These are phyloP conservation scores for Yamadazyma atlantica DNA, from an alignment of 1,139 yeast genomes.

Conservation along the genomic window DNA sequence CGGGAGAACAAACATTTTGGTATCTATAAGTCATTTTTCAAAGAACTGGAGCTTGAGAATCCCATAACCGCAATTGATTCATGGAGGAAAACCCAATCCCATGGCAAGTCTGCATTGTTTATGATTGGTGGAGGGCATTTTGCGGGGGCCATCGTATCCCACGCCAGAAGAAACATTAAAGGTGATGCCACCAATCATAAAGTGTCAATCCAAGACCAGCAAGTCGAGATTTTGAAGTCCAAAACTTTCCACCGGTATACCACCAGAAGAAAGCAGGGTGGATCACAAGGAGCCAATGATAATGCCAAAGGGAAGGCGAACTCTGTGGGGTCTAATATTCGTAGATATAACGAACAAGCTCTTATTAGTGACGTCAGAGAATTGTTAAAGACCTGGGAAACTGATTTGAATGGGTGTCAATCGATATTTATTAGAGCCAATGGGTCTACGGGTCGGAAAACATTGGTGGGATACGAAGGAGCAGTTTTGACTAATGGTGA, in stretches of 20 bases:
- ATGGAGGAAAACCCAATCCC: constrained; percentile 25
- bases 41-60: constrained; percentile 23
- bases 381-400: constrained; percentile 64
- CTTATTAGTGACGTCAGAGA: constrained; percentile 74
- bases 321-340: constrained; percentile 89
- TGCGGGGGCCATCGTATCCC: constrained; percentile 91
- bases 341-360: constrained; percentile 89
- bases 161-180: constrained; percentile 54
- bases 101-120: constrained; percentile 64
- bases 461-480: constrained; percentile 66
- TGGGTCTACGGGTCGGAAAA: constrained; percentile 66
- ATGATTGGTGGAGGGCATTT: constrained; percentile 99
- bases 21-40: constrained; percentile 66
- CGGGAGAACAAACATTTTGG: constrained; percentile 57
- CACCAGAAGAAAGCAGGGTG: constrained; percentile 96
- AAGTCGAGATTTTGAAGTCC: constrained; percentile 65
- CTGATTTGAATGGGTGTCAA: constrained; percentile 56
- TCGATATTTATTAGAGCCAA: constrained; percentile 82
- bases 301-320: constrained; percentile 93
- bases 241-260: constrained; percentile 95
- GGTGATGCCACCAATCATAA: constrained; percentile 51
- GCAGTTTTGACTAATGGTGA: constrained; percentile 51
- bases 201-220: constrained; percentile 50
- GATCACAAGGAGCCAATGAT: constrained; percentile 91
- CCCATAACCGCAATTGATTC: constrained; percentile 46